Conservation (phyloP, 352 stramenopile genomes). For the Globisporangium canariense region DNA sequence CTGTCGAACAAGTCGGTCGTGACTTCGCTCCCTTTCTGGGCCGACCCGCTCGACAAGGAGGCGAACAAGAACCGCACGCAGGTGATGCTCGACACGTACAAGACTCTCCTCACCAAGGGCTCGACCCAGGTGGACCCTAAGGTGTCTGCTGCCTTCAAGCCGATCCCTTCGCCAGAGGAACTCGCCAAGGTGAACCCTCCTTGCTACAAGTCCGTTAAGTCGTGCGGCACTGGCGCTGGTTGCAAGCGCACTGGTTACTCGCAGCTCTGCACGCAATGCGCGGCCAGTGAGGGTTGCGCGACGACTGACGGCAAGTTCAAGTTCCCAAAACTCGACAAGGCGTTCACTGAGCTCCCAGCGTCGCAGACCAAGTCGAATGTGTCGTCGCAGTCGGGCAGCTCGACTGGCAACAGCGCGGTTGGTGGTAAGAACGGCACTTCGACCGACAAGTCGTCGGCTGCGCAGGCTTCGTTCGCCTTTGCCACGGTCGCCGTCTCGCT, state of each 20-base stretch:
- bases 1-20: slow-evolving; percentile 33
- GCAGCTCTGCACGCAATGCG: slow-evolving; percentile 66
- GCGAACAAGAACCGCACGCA: slow-evolving; percentile 51
- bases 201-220: slow-evolving; percentile 62
- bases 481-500: slow-evolving; percentile 6
- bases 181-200: slow-evolving; percentile 54
- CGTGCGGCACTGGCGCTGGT: slow-evolving; percentile 45
- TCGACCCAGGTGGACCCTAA: slow-evolving; percentile 41
- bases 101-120: slow-evolving; percentile 32
- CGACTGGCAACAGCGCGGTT: background rate
- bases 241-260: slow-evolving; percentile 71
- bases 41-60: slow-evolving; percentile 45
- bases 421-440: slow-evolving; percentile 1
- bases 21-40: slow-evolving; percentile 59
- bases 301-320: slow-evolving; percentile 44
- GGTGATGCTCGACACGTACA: slow-evolving; percentile 50
- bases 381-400: background rate
- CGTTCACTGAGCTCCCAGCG: slow-evolving; percentile 35
- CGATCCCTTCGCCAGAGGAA: slow-evolving; percentile 39
- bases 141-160: slow-evolving; percentile 36
- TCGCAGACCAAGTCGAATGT: slow-evolving; percentile 32
- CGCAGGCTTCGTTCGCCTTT: slow-evolving; percentile 1
- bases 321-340: slow-evolving; percentile 65
- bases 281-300: slow-evolving; percentile 27
- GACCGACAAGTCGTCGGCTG: slow-evolving; percentile 5